A percentile compares a stretch with the other conserved stretches of the same genome.
Evolutionary conservation across 2,329 filamentous ascomycete species (phyloP).

Genomic region (Colletotrichum cereale): DNA sequence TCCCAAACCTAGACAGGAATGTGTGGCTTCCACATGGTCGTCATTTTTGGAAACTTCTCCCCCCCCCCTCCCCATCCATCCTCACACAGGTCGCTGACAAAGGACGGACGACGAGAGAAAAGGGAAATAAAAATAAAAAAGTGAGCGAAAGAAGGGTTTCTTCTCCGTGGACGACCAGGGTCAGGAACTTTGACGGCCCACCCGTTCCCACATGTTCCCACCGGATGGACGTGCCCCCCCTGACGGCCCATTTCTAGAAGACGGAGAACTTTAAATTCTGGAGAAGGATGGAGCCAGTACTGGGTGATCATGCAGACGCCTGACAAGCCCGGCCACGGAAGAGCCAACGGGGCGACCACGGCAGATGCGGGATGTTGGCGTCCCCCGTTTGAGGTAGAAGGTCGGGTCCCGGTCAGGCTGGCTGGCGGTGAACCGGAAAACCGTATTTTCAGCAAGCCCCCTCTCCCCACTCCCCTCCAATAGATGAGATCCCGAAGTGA

Average conservation of each 20-base stretch:
- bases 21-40: slow-evolving; percentile 40
- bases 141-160: slow-evolving; percentile 27
- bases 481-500: background rate
- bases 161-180: slow-evolving; percentile 32
- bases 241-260: slow-evolving; percentile 32
- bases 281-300: slow-evolving; percentile 3
- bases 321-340: slow-evolving; percentile 28
- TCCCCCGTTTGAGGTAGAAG: slow-evolving; percentile 38
- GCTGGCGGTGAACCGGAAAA: slow-evolving; percentile 22
- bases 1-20: slow-evolving; percentile 32
- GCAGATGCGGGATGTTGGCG: slow-evolving; percentile 15
- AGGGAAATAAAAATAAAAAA: background rate
- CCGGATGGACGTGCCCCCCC: slow-evolving; percentile 18
- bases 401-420: slow-evolving; percentile 34
- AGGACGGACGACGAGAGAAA: slow-evolving; percentile 7
- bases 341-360: slow-evolving; percentile 26
- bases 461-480: too few species aligned
- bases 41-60: slow-evolving; percentile 38
- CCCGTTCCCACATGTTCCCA: slow-evolving; percentile 39
- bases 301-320: slow-evolving; percentile 39
- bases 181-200: slow-evolving; percentile 32
- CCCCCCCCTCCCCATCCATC: slow-evolving; percentile 34
- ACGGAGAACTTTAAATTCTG: slow-evolving; percentile 38
- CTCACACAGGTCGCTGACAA: slow-evolving; percentile 34
- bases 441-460: background rate